Evolutionary conservation across 2,329 filamentous ascomycete genomes (phyloP).

Genomic region (Phyllosticta citribraziliensis): DNA sequence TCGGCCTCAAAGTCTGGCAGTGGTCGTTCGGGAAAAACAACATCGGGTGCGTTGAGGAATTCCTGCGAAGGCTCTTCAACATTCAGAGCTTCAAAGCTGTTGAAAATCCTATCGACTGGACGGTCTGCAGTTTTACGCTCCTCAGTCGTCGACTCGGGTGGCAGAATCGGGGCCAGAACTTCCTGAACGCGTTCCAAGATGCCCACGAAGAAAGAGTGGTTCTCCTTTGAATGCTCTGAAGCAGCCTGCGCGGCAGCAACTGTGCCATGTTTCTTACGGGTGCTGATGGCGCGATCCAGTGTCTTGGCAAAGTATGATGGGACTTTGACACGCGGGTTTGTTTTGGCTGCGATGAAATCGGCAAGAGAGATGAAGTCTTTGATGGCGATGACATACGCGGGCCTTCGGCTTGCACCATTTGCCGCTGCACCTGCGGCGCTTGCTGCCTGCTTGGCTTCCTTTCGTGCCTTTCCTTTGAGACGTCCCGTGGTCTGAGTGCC

Average conservation of each 20-base stretch:
- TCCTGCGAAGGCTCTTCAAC: slow-evolving; percentile 31
- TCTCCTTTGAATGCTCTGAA: slow-evolving; percentile 15
- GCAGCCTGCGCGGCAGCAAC: slow-evolving; percentile 15
- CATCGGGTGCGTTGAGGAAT: slow-evolving; percentile 26
- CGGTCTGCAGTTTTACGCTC: background rate
- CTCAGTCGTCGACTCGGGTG: slow-evolving; percentile 12
- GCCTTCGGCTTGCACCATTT: too few relatives aligned
- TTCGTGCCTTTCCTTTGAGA: slow-evolving; percentile 22
- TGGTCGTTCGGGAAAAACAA: slow-evolving; percentile 14
- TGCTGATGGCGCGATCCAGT: slow-evolving; percentile 30
- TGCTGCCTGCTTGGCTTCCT: slow-evolving; percentile 14
- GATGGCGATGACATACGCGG: too few relatives aligned
- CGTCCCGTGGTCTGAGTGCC: background rate
- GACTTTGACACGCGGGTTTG: slow-evolving; percentile 19
- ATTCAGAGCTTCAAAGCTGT: slow-evolving; percentile 27
- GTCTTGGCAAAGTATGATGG: slow-evolving; percentile 23
- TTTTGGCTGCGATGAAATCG: slow-evolving; percentile 23
- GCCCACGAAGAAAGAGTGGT: slow-evolving; percentile 26
- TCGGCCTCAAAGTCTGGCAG: slow-evolving; percentile 25
- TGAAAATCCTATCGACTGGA: slow-evolving; percentile 13
- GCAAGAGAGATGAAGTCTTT: slow-evolving; percentile 31
- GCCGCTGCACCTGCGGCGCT: too few relatives aligned
- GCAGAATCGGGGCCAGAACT: slow-evolving; percentile 14
- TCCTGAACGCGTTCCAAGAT: slow-evolving; percentile 28
- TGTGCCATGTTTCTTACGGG: slow-evolving; percentile 16